phyloP scores from a whole-genome alignment of 2,329 filamentous ascomycete species.

The Epichloe elymi region DNA sequence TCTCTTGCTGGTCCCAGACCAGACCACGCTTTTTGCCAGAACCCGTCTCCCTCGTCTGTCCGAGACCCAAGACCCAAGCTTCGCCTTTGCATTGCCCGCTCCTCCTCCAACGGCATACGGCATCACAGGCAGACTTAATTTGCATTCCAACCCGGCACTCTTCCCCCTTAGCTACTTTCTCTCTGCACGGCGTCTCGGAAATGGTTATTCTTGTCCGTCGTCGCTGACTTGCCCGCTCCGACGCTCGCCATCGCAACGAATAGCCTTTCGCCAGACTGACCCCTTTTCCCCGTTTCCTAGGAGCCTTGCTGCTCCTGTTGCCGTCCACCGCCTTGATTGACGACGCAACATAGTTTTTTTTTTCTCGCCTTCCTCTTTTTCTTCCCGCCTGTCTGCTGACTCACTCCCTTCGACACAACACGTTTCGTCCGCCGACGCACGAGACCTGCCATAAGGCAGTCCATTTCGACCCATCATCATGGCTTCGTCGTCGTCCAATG shows the following conservation, averaged over 20 bases:
- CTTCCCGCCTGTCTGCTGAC: not conserved
- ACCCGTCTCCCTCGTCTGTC: not conserved
- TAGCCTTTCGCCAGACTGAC: constrained; percentile 5
- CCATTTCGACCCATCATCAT: constrained; percentile 32
- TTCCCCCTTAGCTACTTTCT: not conserved
- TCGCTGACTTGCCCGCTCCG: constrained; percentile 8
- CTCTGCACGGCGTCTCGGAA: constrained; percentile 5
- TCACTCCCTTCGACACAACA: not conserved
- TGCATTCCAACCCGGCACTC: constrained; percentile 2
- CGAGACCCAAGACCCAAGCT: constrained; percentile 2
- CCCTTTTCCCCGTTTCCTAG: constrained; percentile 6
- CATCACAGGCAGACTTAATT: constrained; percentile 5
- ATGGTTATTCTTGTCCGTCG: constrained; percentile 10
- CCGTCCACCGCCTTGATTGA: constrained; percentile 5
- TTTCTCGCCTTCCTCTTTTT: not conserved
- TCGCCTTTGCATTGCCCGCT: constrained; percentile 2
- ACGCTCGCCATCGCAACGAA: not conserved
- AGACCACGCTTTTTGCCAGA: not conserved
- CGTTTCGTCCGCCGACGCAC: constrained; percentile 3
- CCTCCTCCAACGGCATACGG: constrained; percentile 2
- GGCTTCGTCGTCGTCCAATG: constrained; percentile 86
- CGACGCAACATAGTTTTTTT: constrained; percentile 4
- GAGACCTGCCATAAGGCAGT: constrained; percentile 4
- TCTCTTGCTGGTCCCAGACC: not conserved
- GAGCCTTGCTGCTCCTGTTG: constrained; percentile 6